Base-by-base conservation (phyloP, 352 stramenopile species). In the Salisapilia sapeloensis region DNA sequence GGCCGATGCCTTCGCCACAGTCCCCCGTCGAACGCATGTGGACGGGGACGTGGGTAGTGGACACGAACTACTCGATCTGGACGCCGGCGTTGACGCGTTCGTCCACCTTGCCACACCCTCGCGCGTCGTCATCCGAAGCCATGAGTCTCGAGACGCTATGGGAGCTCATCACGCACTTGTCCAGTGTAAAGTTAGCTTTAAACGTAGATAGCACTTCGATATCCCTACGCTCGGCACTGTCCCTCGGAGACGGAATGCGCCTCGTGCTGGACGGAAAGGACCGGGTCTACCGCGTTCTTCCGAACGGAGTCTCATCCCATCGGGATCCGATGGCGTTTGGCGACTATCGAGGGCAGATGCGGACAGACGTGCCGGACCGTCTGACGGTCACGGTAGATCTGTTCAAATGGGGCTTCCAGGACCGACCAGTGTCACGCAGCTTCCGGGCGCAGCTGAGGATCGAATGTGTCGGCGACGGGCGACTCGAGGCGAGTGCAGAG, bases 321-420 rank as follows among this genome's bases (percentile, higher is more conserved):
- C 46, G 56, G 16, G 36, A 35, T 17, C 46, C 40, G 21, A 47
- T 48, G 0, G 42, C 32, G 5, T 29, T 33, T 2, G 69, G 69
- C 17, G 65, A 85, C 46, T 85, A 85, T 33, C 38, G 74, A 18
- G 67, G 53, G 9, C 50, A 56, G 29, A 66, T 76, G 29, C 55
- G 55, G n/a, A 46, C 65, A 13, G 58, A 76, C 27, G 44, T 36
- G 5, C 42, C 53, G 8, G 47, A 59, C 4, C 44, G 51, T 11
- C 35, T 80, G 1, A 43, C 66, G 3, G 41, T 62, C n/a, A 64
- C 67, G 22, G 24, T 80, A 13, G 52, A 80, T 31, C 38, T 61
- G 1, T 77, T 77, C 22, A 37, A 32, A 7, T 72, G 58, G 58
- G 38, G n/a, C n/a, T n/a, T n/a, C n/a, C n/a, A n/a, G n/a, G n/a